Evolutionary conservation across 345 rosid genomes (phyloP).

Genomic region (Salix viminalis): DNA sequence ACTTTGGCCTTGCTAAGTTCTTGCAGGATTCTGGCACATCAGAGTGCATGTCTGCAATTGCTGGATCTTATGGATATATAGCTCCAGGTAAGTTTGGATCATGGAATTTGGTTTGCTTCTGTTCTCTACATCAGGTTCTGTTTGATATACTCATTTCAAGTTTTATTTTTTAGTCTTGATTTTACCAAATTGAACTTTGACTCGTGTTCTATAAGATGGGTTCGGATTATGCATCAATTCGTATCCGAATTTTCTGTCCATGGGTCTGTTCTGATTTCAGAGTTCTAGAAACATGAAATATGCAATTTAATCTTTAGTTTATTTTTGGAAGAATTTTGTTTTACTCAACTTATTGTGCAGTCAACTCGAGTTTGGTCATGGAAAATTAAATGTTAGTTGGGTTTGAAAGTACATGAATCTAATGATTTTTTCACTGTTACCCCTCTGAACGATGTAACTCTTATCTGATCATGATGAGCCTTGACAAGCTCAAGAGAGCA

Average conservation of each 20-base stretch:
- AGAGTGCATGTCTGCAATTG: conserved; percentile 94
- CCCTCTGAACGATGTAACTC: background rate
- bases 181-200: conserved; percentile 15
- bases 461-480: conserved; percentile 1
- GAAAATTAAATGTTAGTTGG: conserved; percentile 12
- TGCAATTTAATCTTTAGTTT: conserved; percentile 4
- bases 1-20: conserved; percentile 90
- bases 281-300: conserved; percentile 11
- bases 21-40: conserved; percentile 89
- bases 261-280: conserved; percentile 2
- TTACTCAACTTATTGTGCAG: conserved; percentile 10
- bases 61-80: conserved; percentile 93
- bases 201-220: conserved; percentile 1
- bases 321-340: conserved; percentile 9
- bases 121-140: background rate
- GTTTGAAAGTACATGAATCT: conserved; percentile 28
- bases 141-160: background rate
- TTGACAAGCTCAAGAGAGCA: background rate
- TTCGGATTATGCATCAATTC: conserved; percentile 15
- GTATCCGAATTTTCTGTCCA: conserved; percentile 8
- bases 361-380: background rate
- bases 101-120: background rate
- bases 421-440: conserved; percentile 14
- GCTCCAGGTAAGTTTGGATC: conserved; percentile 63
- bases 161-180: background rate